A percentile compares a stretch with the other conserved stretches of the same genome.
These are phyloP conservation scores for Ampelocalamus luodianensis DNA, from an alignment of 176 grass and related monocot species.

Conservation along the genomic window DNA sequence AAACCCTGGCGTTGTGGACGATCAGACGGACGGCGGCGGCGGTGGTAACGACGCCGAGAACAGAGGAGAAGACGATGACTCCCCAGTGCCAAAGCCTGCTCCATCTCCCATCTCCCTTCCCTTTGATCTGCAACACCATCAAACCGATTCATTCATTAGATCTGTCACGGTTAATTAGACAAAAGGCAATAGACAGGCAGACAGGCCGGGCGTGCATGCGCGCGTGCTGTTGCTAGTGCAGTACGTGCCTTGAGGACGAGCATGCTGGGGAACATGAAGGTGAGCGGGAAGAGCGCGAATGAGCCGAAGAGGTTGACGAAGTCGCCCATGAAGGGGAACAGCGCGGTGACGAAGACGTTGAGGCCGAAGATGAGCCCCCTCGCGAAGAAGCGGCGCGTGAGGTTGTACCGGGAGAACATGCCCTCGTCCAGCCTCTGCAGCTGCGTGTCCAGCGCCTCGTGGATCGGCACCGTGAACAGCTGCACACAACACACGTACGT, in stretches of 20 bases:
- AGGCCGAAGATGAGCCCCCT: constrained; percentile 63
- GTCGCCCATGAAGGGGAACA: constrained; percentile 94
- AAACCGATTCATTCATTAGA: neutral
- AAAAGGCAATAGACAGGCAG: too few species aligned
- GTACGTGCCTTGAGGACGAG: constrained; percentile 62
- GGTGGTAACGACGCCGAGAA: constrained; percentile 59
- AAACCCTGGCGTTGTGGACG: constrained; percentile 59
- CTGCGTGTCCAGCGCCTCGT: constrained; percentile 83
- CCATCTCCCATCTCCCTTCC: constrained; percentile 42
- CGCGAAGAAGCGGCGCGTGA: constrained; percentile 53
- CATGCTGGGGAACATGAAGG: constrained; percentile 92
- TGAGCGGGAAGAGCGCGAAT: constrained; percentile 82
- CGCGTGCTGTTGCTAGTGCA: neutral
- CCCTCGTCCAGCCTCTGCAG: constrained; percentile 70
- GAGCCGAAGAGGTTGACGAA: constrained; percentile 89
- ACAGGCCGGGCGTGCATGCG: neutral
- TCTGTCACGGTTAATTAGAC: neutral
- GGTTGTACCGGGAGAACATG: constrained; percentile 82
- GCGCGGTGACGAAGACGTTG: constrained; percentile 72
- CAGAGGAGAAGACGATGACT: constrained; percentile 53
- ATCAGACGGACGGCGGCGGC: constrained; percentile 63
- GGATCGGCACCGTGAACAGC: constrained; percentile 82
- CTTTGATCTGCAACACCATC: constrained; percentile 45
- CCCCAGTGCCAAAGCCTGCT: constrained; percentile 67
- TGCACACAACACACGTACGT: constrained; percentile 7